Evolutionary conservation across 2,329 filamentous ascomycete species (phyloP).

Genomic region (Fusarium pseudonygamai): DNA sequence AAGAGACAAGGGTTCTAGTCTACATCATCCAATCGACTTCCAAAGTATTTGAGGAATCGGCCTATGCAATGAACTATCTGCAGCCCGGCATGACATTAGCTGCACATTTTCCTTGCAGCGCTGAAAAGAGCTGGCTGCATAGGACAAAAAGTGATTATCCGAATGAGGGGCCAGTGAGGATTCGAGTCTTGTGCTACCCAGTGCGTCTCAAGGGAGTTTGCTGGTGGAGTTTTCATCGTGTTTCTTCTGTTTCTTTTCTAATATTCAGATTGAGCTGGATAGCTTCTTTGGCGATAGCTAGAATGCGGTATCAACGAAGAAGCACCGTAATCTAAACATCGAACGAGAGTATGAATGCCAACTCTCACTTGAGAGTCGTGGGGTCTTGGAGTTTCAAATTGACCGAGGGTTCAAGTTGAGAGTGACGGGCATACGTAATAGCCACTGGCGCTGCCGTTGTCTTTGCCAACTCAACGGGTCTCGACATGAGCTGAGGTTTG

Average conservation of each 20-base stretch:
- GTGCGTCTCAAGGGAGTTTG: conserved; percentile 6
- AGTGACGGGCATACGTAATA: background rate
- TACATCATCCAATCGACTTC: conserved; percentile 9
- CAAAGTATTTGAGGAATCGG: conserved; percentile 12
- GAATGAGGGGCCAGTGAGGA: conserved; percentile 7
- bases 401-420: background rate
- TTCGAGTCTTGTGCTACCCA: conserved; percentile 21
- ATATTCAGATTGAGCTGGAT: background rate
- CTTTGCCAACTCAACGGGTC: background rate
- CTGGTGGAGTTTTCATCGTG: background rate
- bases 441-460: background rate
- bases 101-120: conserved; percentile 2
- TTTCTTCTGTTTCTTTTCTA: background rate
- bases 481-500: background rate
- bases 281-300: background rate
- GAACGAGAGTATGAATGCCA: background rate
- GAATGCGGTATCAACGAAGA: background rate
- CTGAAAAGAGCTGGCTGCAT: conserved; percentile 37
- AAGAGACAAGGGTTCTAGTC: background rate
- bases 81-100: background rate
- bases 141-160: conserved; percentile 35
- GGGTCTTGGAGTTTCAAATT: background rate
- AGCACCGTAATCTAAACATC: background rate
- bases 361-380: background rate
- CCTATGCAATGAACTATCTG: conserved; percentile 15